Conservation (phyloP, 345 rosid genomes). For the Ceriops zippeliana region DNA sequence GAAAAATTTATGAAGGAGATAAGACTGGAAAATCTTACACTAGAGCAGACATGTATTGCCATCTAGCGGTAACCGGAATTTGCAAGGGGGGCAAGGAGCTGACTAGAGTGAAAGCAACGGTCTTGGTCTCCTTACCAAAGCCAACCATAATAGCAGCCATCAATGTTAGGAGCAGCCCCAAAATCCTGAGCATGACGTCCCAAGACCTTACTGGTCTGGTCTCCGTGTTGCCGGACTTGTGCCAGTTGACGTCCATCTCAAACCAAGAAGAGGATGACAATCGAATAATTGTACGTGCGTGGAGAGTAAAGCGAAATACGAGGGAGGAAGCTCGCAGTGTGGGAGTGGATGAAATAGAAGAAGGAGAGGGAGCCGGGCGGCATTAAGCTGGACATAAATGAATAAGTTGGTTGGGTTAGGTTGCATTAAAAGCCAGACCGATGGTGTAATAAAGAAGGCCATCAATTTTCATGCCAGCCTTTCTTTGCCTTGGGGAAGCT, state of each 20-base stretch:
- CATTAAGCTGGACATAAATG: too few relatives aligned
- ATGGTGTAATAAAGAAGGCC: too few relatives aligned
- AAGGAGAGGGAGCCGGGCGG: too few relatives aligned
- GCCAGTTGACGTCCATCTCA: not conserved
- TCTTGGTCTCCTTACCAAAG: constrained; percentile 24
- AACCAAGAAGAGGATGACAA: not conserved
- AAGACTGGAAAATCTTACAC: constrained; percentile 23
- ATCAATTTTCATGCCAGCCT: too few relatives aligned
- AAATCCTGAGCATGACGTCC: constrained; percentile 23
- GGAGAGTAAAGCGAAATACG: too few relatives aligned
- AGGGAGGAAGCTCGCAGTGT: too few relatives aligned
- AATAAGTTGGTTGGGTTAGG: too few relatives aligned
- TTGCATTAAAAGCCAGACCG: too few relatives aligned
- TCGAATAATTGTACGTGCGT: too few relatives aligned
- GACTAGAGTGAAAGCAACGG: constrained; percentile 19
- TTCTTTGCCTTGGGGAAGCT: too few relatives aligned
- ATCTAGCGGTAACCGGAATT: constrained; percentile 38
- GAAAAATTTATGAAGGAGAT: not conserved
- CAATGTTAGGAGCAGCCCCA: constrained; percentile 27
- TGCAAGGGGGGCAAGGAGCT: constrained; percentile 23
- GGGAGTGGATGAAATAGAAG: too few relatives aligned
- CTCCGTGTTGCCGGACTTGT: constrained; percentile 5
- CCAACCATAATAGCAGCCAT: constrained; percentile 30
- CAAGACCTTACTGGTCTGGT: constrained; percentile 3
- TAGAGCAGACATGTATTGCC: constrained; percentile 44